Conservation (phyloP, 1,284 basidiomycete species). For the Crepidotus sp. region DNA sequence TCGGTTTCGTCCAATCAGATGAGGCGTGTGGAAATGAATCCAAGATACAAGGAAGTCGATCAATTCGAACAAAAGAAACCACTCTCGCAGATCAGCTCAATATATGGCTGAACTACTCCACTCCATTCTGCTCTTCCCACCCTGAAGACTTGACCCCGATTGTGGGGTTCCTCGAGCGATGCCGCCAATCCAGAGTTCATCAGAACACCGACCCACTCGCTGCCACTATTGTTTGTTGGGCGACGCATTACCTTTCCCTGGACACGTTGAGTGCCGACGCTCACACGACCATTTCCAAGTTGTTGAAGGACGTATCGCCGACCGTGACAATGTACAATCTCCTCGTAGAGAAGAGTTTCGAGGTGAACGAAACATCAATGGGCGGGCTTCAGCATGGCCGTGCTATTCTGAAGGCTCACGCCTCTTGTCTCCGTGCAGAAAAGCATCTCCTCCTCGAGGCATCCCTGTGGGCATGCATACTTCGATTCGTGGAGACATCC, state of each 20-base stretch:
- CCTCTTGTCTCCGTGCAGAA: constrained; percentile 27
- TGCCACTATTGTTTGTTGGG: constrained; percentile 16
- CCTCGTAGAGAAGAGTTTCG: constrained; percentile 11
- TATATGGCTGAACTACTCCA: constrained; percentile 10
- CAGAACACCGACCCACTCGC: constrained; percentile 18
- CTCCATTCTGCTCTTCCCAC: constrained; percentile 2
- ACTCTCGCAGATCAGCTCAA: constrained; percentile 7
- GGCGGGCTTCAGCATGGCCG: constrained; percentile 20
- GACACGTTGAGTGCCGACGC: background rate
- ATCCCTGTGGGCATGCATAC: constrained; percentile 44
- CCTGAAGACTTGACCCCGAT: background rate
- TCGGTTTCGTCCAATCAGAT: background rate
- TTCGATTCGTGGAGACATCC: constrained; percentile 36
- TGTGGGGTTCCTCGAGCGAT: constrained; percentile 10
- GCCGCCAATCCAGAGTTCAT: constrained; percentile 5
- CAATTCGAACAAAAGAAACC: background rate
- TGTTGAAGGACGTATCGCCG: constrained; percentile 21
- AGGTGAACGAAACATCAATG: constrained; percentile 5
- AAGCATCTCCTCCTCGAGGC: constrained; percentile 36
- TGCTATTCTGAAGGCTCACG: constrained; percentile 24
- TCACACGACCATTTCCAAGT: background rate
- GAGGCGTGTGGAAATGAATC: background rate
- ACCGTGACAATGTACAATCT: constrained; percentile 26
- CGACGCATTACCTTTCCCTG: constrained; percentile 8
- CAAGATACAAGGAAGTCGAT: background rate